These are phyloP conservation scores for Corylus avellana DNA, from an alignment of 306 rosid genomes.

Conservation along the genomic window DNA sequence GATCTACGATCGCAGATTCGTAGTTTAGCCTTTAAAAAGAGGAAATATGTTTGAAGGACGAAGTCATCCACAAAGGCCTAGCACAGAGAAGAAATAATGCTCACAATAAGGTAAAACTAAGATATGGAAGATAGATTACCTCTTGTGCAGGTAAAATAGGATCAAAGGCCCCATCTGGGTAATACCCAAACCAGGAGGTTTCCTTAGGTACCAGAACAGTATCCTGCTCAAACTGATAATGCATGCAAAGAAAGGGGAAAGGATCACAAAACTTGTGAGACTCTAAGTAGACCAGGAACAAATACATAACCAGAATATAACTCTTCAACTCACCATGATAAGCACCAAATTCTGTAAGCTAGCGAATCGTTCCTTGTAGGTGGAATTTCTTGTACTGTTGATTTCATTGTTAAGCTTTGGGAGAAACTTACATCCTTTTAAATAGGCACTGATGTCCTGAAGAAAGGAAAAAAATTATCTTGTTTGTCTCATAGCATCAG, in stretches of 20 bases:
- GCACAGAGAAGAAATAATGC: neutral
- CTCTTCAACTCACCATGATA: constrained; percentile 67
- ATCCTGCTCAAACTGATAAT: constrained; percentile 61
- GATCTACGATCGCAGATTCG: no score
- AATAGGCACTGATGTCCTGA: constrained; percentile 60
- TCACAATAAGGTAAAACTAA: constrained; percentile 13
- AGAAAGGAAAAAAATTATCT: constrained; percentile 8
- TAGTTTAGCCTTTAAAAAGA: no score
- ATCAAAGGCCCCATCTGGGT: constrained; percentile 56
- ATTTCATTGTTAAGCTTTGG: constrained; percentile 84
- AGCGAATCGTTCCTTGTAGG: constrained; percentile 66
- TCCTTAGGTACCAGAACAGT: constrained; percentile 61
- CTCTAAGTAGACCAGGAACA: constrained; percentile 3
- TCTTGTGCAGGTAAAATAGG: constrained; percentile 55
- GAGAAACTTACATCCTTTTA: constrained; percentile 68
- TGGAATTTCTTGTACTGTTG: constrained; percentile 42
- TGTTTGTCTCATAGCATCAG: neutral
- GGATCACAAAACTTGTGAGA: constrained; percentile 11
- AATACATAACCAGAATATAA: constrained; percentile 18
- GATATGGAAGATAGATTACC: constrained; percentile 40
- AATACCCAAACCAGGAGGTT: constrained; percentile 80
- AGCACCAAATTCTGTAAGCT: constrained; percentile 74
- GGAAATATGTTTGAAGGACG: neutral
- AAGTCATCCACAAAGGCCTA: neutral
- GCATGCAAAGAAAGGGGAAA: constrained; percentile 8